These are phyloP conservation scores for Nemania abortiva DNA, from an alignment of 2,329 filamentous ascomycete species.

Conservation along the genomic window DNA sequence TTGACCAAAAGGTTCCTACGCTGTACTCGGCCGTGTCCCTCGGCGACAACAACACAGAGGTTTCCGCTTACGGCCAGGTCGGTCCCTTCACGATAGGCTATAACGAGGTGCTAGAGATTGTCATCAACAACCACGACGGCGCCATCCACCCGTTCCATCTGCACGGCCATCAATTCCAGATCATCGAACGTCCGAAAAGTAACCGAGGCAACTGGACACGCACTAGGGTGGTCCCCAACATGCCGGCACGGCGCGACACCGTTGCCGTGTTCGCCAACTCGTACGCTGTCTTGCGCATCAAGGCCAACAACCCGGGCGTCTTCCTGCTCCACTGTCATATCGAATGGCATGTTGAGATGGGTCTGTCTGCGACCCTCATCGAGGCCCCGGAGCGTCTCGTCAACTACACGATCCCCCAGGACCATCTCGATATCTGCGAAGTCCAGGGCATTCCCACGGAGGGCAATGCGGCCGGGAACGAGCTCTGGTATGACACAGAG, in stretches of 20 bases:
- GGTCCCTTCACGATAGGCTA: constrained; percentile 56
- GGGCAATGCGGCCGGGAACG: constrained; percentile 74
- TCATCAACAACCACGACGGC: constrained; percentile 63
- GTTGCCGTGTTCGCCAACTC: constrained; percentile 56
- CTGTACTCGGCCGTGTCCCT: constrained; percentile 77
- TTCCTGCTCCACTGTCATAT: constrained; percentile 71
- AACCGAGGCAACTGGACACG: constrained; percentile 55
- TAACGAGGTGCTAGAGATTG: constrained; percentile 59
- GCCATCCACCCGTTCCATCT: constrained; percentile 66
- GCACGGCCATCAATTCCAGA: constrained; percentile 68
- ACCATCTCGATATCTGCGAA: constrained; percentile 65
- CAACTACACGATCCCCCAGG: constrained; percentile 65
- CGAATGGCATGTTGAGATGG: constrained; percentile 72
- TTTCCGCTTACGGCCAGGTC: constrained; percentile 58
- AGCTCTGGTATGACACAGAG: constrained; percentile 44
- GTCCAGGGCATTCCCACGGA: constrained; percentile 60
- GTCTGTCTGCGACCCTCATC: constrained; percentile 66
- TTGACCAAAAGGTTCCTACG: constrained; percentile 75
- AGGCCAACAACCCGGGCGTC: constrained; percentile 65
- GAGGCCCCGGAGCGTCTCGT: constrained; percentile 70
- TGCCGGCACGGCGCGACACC: constrained; percentile 55
- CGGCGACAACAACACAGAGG: constrained; percentile 58
- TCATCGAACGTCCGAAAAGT: constrained; percentile 58
- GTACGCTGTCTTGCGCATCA: constrained; percentile 65
- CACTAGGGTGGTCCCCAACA: constrained; percentile 43